Base-by-base conservation (phyloP, 2,329 filamentous ascomycete genomes). In the Fusarium heterosporum region DNA sequence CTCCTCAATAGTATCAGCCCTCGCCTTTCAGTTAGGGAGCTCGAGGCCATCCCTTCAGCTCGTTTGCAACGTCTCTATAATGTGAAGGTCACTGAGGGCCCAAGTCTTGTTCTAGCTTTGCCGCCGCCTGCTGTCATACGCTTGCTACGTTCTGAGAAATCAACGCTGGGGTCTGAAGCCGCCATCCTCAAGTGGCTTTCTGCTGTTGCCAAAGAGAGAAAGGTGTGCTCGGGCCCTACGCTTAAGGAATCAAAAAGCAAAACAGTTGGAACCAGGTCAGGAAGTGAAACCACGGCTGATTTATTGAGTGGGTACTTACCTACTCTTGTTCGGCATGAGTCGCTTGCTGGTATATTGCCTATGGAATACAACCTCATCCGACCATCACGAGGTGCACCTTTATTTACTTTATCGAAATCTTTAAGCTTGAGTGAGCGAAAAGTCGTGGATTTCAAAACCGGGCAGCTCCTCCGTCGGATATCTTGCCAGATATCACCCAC, bases 61-160 rank as follows among this genome's bases (percentile, higher is more conserved):
- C 74, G 78, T 12, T 76, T 79, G 10, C 79, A 82, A 56, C 77
- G 79, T 53, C 73, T 79, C 49, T 85, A 82, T 72, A 75, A 77
- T 63, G 75, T 84, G 52, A 75, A 73, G 32, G 73, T 82, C 41
- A 79, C 78, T n/a, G 78, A 83, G 52, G 78, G 77, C 9, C 77
- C 77, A 16, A 73, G 68, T 11, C 69, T 85, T 25, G 61, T 81
- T 28, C 75, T 86, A 39, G 78, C 80, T 34, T 69, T 84, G 6
- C 74, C 82, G n/a, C 81, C 81, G 8, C 73, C 77, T 34, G 66
- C 77, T n/a, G 76, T 79, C 58, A 72, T 80, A 48, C 79, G 80
- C 53, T 74, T 84, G 28, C 75, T 87, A 30, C 80, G 84, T 29
- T 81, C 76, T 47, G 84, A 87, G 69, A 78, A 79, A 46, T 78